phyloP scores from a whole-genome alignment of 2,329 filamentous ascomycete genomes.

The Neonectria neomacrospora region DNA sequence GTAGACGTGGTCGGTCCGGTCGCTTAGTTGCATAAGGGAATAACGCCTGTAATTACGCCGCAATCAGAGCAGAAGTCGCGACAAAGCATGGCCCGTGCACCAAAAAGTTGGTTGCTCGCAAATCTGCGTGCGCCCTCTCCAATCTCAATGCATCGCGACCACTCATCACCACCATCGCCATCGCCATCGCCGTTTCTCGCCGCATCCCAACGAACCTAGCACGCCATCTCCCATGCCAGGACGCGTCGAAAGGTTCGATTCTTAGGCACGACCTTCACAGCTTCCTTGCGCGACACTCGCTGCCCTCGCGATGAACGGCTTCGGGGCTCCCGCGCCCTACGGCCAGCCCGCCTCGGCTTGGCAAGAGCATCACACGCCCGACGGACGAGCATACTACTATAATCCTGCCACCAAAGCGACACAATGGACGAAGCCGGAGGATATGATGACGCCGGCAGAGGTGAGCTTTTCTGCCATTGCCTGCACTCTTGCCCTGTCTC shows the following conservation, averaged over 20 bases:
- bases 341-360: slow-evolving; percentile 69
- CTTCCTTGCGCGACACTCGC: slow-evolving; percentile 5
- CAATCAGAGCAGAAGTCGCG: slow-evolving; percentile 7
- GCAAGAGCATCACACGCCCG: slow-evolving; percentile 83
- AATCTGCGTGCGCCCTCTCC: slow-evolving; percentile 20
- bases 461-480: slow-evolving; percentile 57
- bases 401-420: slow-evolving; percentile 87
- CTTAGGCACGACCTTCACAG: neutral
- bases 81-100: slow-evolving; percentile 36
- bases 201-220: slow-evolving; percentile 14
- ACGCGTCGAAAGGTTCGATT: slow-evolving; percentile 21
- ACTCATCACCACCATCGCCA: slow-evolving; percentile 26
- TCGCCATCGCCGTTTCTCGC: slow-evolving; percentile 20
- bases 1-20: slow-evolving; percentile 34
- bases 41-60: neutral
- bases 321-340: slow-evolving; percentile 58
- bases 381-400: slow-evolving; percentile 92
- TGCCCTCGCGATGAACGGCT: slow-evolving; percentile 66
- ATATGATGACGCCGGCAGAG: slow-evolving; percentile 86
- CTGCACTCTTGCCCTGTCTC: neutral
- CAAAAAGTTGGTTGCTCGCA: slow-evolving; percentile 40
- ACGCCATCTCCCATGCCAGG: slow-evolving; percentile 8
- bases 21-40: slow-evolving; percentile 29
- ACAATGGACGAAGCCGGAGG: slow-evolving; percentile 93
- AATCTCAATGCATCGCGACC: slow-evolving; percentile 26